Evolutionary conservation across 139 green algal genomes (phyloP), one percentile per base, ranked within the genome.

Genomic region (Helicosporidium sp.): DNA sequence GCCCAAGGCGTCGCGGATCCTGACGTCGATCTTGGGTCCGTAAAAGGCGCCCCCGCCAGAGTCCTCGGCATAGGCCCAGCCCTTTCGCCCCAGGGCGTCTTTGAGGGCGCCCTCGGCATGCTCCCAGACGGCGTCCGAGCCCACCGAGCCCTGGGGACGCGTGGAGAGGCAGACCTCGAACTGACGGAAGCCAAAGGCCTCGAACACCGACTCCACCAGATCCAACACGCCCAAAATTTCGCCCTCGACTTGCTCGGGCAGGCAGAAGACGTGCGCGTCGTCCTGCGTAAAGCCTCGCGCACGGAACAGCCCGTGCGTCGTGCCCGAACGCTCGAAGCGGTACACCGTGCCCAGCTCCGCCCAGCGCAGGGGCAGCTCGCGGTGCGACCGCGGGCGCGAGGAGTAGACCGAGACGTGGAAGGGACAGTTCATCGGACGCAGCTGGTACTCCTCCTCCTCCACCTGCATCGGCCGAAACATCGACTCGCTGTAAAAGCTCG

Each of bases 21-120:
- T 96, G 66, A 98, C 74, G 64, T 98, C 89, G 51, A 98, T 98
- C 69, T 98, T 98, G 16, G 89, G 89, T 4, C 89, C 89, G 61
- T 98, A 98, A 64, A 98, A 98, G 5, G 89, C 89, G 39, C 89
- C 87, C 20, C 84, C 86, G 4, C 84, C 87, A 35, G 76, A 65
- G 41, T 90, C 78, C 18, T 80, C 59, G 6, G 25, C 49, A 50
- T 70, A 85, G 2, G 57, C 51, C 75, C 72, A 83, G 6, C 70
- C 74, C 57, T 94, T 96, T 25, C 39, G 43, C 6, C 57, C 40
- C 24, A 96, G 68, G 1, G 87, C 86, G 29, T 83, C 64, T 34
- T 59, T 47, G 39, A 96, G 68, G 3, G 84, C 74, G 7, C 23
- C 41, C 53, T 94, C 87, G 2, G 85, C 75, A 0, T 48, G 56